These are phyloP conservation scores for Ballota nigra DNA, from an alignment of 257 asterid genomes.

Conservation along the genomic window DNA sequence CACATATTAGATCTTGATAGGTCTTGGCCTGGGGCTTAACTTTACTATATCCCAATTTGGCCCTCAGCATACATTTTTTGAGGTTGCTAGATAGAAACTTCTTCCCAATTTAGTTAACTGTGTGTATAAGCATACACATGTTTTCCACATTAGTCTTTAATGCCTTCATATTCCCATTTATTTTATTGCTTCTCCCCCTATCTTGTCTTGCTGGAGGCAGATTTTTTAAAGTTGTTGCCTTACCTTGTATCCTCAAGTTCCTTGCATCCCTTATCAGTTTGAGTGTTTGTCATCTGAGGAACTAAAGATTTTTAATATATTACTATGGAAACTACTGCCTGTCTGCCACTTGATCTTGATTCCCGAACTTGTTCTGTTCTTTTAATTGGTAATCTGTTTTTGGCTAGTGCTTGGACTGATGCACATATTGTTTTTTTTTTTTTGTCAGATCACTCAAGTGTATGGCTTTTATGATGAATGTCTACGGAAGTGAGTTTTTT, in stretches of 20 bases:
- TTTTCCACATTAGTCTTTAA: background rate
- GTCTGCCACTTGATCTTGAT: slow-evolving; percentile 12
- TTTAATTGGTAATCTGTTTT: slow-evolving; percentile 4
- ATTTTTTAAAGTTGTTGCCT: background rate
- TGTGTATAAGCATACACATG: background rate
- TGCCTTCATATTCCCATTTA: background rate
- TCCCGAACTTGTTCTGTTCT: slow-evolving; percentile 1
- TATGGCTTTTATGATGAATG: slow-evolving; percentile 84
- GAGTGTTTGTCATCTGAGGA: slow-evolving; percentile 1
- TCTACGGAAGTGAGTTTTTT: slow-evolving; percentile 67
- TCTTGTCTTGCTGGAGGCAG: too few relatives aligned
- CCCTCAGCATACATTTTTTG: background rate
- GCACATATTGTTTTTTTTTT: background rate
- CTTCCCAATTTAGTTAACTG: slow-evolving; percentile 9
- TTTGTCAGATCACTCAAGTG: slow-evolving; percentile 67
- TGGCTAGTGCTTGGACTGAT: slow-evolving; percentile 5
- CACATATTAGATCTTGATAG: background rate
- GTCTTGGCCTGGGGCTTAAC: background rate
- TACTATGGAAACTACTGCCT: background rate
- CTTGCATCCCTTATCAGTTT: background rate
- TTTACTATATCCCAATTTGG: background rate
- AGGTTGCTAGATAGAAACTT: background rate
- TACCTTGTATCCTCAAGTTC: background rate
- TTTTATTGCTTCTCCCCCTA: background rate
- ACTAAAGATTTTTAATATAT: background rate